Conservation (phyloP, 2,329 filamentous ascomycete genomes). For the Mariannaea elegans region DNA sequence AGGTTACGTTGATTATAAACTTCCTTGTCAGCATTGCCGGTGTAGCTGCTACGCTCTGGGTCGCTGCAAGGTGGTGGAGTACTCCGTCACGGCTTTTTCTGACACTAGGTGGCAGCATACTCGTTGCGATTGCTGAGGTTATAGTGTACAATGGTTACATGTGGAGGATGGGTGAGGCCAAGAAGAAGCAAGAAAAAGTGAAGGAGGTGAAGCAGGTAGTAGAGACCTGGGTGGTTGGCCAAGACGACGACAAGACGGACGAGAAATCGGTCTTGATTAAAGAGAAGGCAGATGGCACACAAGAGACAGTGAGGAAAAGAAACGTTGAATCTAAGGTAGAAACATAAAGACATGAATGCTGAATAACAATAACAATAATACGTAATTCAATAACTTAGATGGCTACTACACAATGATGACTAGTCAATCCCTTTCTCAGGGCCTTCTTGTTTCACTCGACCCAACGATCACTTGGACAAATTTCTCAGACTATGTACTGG, state of each 20-base stretch:
- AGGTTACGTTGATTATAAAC: constrained; percentile 86
- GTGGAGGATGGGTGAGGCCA: constrained; percentile 74
- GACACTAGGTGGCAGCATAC: constrained; percentile 73
- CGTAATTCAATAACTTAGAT: too few species aligned
- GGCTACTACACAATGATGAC: too few species aligned
- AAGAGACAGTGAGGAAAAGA: constrained; percentile 40
- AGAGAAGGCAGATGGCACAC: constrained; percentile 29
- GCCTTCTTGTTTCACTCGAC: too few species aligned
- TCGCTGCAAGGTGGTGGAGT: constrained; percentile 80
- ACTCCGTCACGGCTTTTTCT: constrained; percentile 74
- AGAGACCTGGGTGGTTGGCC: constrained; percentile 74
- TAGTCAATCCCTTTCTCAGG: too few species aligned
- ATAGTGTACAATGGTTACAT: constrained; percentile 80
- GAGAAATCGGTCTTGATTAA: constrained; percentile 38
- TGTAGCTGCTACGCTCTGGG: constrained; percentile 79
- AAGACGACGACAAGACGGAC: constrained; percentile 42
- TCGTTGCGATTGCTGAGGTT: constrained; percentile 80
- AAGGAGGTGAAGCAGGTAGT: constrained; percentile 75
- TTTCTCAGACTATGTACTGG: too few species aligned
- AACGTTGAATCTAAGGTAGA: constrained; percentile 22
- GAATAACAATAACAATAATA: not conserved
- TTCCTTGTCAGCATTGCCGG: constrained; percentile 87
- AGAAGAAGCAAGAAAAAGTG: constrained; percentile 65
- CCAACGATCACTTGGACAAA: too few species aligned
- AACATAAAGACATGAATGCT: constrained; percentile 9